Conservation (phyloP, 352 stramenopile genomes). For the Pythium volutum region DNA sequence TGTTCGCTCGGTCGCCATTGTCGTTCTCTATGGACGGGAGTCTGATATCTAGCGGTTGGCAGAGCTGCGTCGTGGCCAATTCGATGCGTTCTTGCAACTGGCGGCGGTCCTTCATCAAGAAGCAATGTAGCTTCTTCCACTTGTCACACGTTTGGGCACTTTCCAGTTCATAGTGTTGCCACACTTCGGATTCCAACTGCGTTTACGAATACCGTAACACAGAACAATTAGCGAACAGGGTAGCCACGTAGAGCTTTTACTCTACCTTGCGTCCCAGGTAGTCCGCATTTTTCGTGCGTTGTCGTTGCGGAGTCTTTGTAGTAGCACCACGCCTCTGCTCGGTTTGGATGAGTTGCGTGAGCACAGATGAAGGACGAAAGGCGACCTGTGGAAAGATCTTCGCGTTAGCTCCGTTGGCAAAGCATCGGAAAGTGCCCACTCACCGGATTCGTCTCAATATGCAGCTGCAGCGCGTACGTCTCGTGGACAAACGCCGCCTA, state of each 20-base stretch:
- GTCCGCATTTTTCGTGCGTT: slow-evolving; percentile 36
- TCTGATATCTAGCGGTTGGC: neutral
- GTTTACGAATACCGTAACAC: neutral
- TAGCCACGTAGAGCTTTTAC: too few relatives aligned
- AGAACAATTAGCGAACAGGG: neutral
- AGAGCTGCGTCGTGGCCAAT: slow-evolving; percentile 29
- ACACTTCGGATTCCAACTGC: slow-evolving; percentile 56
- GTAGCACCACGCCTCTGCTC: slow-evolving; percentile 30
- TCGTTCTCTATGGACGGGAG: neutral
- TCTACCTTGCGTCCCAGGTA: slow-evolving; percentile 52
- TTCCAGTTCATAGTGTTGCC: slow-evolving; percentile 54
- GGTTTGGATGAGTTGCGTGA: slow-evolving; percentile 40
- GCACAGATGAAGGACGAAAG: slow-evolving; percentile 52
- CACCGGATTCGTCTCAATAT: slow-evolving; percentile 49
- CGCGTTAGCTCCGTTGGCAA: neutral
- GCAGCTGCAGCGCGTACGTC: slow-evolving; percentile 39
- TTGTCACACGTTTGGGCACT: slow-evolving; percentile 43
- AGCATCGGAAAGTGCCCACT: too few relatives aligned
- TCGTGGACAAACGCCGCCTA: slow-evolving; percentile 35
- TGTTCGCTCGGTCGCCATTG: neutral
- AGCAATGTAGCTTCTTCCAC: slow-evolving; percentile 51
- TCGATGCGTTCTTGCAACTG: slow-evolving; percentile 32
- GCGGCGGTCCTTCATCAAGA: slow-evolving; percentile 22
- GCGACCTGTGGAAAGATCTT: slow-evolving; percentile 25
- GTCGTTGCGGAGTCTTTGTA: slow-evolving; percentile 25